Base-by-base conservation (phyloP, 1,284 basidiomycete species). In the Melampsora larici-populina region DNA sequence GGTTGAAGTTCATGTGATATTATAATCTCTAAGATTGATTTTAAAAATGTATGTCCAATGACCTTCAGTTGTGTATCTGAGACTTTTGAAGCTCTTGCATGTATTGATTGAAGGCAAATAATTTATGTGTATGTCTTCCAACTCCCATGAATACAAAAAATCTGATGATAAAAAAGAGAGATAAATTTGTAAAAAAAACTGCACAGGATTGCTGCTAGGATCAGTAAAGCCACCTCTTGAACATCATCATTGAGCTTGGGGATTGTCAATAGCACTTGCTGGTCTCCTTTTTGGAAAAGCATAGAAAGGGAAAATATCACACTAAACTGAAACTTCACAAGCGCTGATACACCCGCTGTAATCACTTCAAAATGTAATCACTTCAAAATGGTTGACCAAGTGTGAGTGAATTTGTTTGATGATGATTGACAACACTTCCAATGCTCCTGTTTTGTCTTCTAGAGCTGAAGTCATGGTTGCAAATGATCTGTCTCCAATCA, bases 361-460 rank as follows among this genome's bases (percentile, higher is more conserved):
- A 77, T 77, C 63, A 63, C 64, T 46, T 77, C 74, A 40, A 55
- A 70, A 55, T 70, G 55, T 66, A 63, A 77, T 77, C 60, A 77
- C 49, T 40, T 58, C 26, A 49, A 40, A 31, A 26, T 51, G 58
- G 6, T 63, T 43, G 36, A 62, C 46, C 67, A 77, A n/a, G n/a
- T n/a, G n/a, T n/a, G n/a, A n/a, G n/a, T n/a, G n/a, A n/a, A n/a
- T n/a, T n/a, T n/a, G n/a, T n/a, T n/a, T n/a, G n/a, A n/a, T 33
- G n/a, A 77, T 58, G 26, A 77, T 40, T 11, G 64, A 46, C 0
- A 33, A 63, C 62, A n/a, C n/a, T n/a, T n/a, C n/a, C n/a, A n/a
- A n/a, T n/a, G n/a, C n/a, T n/a, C n/a, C n/a, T n/a, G n/a, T 64
- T 46, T 77, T 77, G 7, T 77, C 74, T 21, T 49, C 74, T 18